Evolutionary conservation across 129 eudicot genomes (phyloP).

Genomic region (Flaveria linearis): DNA sequence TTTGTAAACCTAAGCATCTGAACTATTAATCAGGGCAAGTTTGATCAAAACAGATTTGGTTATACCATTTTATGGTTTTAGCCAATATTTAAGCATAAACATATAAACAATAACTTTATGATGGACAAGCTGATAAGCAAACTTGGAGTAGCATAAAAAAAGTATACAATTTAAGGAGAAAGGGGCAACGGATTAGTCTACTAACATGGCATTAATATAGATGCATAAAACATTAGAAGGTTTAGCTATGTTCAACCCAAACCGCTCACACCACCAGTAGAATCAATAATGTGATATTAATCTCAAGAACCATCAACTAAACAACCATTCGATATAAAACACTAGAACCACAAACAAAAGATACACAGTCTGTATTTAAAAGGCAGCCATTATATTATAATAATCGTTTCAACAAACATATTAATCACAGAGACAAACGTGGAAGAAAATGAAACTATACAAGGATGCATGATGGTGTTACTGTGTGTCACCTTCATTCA

Average conservation of each 20-base stretch:
- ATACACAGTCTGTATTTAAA: neutral
- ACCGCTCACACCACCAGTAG: neutral
- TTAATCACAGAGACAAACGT: conserved; percentile 20
- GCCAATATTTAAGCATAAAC: too few relatives aligned
- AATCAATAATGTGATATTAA: neutral
- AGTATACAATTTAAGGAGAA: too few relatives aligned
- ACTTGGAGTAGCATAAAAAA: too few relatives aligned
- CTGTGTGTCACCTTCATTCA: conserved; percentile 17
- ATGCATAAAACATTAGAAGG: neutral
- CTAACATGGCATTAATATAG: too few relatives aligned
- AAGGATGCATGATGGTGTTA: neutral
- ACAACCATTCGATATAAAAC: conserved; percentile 8
- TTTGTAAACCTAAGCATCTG: too few relatives aligned
- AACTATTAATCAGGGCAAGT: too few relatives aligned
- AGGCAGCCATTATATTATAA: conserved; percentile 18
- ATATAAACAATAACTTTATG: too few relatives aligned
- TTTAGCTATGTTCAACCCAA: neutral
- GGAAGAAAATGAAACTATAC: conserved; percentile 33
- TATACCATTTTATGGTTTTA: too few relatives aligned
- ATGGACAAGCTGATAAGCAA: too few relatives aligned
- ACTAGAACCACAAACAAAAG: conserved; percentile 12
- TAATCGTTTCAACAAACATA: conserved; percentile 13
- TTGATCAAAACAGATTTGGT: too few relatives aligned
- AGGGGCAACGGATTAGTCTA: too few relatives aligned
- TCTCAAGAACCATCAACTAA: neutral